Conservation (phyloP, 2,329 filamentous ascomycete species). For the Arthroderma sp. region DNA sequence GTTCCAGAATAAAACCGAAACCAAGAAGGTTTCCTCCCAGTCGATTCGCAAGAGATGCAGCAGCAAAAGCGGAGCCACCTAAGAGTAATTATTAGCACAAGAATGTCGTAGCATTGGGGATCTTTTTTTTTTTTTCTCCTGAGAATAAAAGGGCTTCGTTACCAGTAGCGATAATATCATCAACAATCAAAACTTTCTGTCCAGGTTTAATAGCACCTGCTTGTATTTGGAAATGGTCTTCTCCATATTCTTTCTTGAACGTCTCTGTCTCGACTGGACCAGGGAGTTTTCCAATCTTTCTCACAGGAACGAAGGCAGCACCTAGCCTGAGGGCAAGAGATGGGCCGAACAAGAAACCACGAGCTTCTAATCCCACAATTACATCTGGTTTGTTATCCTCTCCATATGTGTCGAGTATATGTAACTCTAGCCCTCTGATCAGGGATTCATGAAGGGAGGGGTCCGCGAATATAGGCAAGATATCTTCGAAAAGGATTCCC, state of each 20-base stretch:
- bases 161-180: constrained; percentile 98
- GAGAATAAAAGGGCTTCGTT: constrained; percentile 23
- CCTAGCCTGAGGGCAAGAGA: constrained; percentile 70
- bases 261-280: constrained; percentile 72
- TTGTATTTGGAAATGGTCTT: constrained; percentile 95
- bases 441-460: constrained; percentile 60
- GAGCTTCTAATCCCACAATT: constrained; percentile 81
- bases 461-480: constrained; percentile 86
- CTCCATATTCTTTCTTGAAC: constrained; percentile 92
- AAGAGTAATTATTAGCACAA: constrained; percentile 5
- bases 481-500: constrained; percentile 94
- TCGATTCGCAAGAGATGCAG: constrained; percentile 72
- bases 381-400: constrained; percentile 61
- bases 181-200: constrained; percentile 83
- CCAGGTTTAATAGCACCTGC: constrained; percentile 68
- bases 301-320: constrained; percentile 79
- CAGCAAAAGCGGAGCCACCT: constrained; percentile 87
- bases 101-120: background rate
- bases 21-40: constrained; percentile 76
- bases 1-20: constrained; percentile 90
- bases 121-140: background rate
- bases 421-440: constrained; percentile 71
- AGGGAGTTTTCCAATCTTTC: constrained; percentile 92
- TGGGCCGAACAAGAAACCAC: constrained; percentile 91
- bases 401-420: constrained; percentile 53